Evolutionary conservation across 208 protist species (phyloP).

Genomic region (Leishmania braziliensis): DNA sequence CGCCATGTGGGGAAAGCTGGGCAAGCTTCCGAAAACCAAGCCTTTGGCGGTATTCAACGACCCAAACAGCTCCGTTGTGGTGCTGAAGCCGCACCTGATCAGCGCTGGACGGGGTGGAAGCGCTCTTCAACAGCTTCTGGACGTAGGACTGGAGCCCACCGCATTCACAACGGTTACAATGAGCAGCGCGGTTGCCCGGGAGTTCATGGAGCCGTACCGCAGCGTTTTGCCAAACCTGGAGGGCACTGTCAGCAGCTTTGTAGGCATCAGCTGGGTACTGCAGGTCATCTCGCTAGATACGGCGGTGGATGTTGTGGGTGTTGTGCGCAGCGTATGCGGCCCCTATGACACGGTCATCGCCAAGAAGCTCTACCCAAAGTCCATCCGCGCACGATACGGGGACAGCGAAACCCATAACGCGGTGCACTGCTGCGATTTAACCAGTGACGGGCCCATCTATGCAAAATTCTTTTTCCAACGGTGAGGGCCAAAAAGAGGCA

Average conservation of each 20-base stretch:
- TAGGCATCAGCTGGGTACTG: conserved; percentile 71
- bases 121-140: conserved; percentile 65
- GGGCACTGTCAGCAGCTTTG: conserved; percentile 53
- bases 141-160: conserved; percentile 63
- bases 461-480: conserved; percentile 73
- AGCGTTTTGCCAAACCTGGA: conserved; percentile 72
- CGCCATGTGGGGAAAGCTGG: conserved; percentile 48
- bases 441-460: conserved; percentile 89
- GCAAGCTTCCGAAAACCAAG: conserved; percentile 29
- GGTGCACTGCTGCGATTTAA: conserved; percentile 96
- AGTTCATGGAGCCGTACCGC: conserved; percentile 77
- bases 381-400: conserved; percentile 91
- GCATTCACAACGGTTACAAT: conserved; percentile 58
- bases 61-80: conserved; percentile 66
- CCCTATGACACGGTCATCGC: conserved; percentile 86
- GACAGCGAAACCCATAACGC: conserved; percentile 79
- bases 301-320: conserved; percentile 48
- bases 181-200: conserved; percentile 49
- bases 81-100: conserved; percentile 83
- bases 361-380: conserved; percentile 78
- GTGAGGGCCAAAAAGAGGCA: background rate
- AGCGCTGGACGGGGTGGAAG: conserved; percentile 38
- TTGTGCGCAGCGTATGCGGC: conserved; percentile 71
- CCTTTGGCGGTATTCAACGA: conserved; percentile 78
- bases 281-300: conserved; percentile 65